Evolutionary conservation across 202 grass and related monocot species (phyloP).

Genomic region (Eragrostis tef): DNA sequence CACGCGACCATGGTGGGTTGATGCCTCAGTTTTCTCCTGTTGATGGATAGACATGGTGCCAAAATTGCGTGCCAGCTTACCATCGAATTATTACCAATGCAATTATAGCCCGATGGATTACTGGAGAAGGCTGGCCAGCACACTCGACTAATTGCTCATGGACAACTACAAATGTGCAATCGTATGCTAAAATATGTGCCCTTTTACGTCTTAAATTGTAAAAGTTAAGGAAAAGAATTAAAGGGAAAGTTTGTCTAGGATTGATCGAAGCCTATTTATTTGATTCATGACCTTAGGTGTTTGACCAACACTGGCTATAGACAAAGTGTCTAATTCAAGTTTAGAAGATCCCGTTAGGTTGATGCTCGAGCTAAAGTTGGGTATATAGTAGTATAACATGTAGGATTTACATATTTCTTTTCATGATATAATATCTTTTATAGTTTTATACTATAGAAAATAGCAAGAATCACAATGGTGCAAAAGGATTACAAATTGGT

Average conservation of each 20-base stretch:
- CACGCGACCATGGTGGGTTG: background rate
- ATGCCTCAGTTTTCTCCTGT: constrained; percentile 15
- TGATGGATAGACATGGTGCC: constrained; percentile 11
- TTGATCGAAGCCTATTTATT: too few species aligned
- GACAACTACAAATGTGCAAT: background rate
- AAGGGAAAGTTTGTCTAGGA: too few species aligned
- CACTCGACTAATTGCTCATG: background rate
- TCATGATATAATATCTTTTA: too few species aligned
- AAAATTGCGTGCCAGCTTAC: background rate
- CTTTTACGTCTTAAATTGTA: too few species aligned
- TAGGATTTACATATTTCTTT: background rate
- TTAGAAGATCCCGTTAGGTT: too few species aligned
- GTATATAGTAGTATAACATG: background rate
- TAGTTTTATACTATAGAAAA: background rate
- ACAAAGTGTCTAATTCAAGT: too few species aligned
- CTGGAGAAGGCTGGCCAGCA: background rate
- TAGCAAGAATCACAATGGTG: background rate
- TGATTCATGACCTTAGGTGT: too few species aligned
- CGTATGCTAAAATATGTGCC: background rate
- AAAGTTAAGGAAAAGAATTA: too few species aligned
- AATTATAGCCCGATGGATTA: background rate
- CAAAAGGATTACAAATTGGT: background rate
- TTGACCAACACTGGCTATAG: too few species aligned
- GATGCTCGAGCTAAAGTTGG: too few species aligned
- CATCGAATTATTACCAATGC: background rate